Percentiles rank a stretch among this genome's conserved stretches.
Conservation (phyloP, 225 moss, liverwort and hornwort species). For the Polytrichum formosum region DNA sequence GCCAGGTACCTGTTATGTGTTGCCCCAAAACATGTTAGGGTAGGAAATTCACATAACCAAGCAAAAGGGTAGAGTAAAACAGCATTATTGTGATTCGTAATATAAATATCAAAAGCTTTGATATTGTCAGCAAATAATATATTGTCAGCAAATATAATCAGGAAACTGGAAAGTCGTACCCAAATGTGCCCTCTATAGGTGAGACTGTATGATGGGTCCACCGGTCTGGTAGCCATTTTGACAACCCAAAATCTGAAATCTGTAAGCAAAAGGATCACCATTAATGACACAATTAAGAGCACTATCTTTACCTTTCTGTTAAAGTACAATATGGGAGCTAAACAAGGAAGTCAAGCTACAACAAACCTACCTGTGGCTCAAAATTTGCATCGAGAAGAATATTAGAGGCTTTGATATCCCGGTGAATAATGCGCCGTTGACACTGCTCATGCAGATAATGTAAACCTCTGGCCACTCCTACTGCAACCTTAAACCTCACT, state of each 20-base stretch:
- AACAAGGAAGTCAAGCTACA: too few species aligned
- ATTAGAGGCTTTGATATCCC: slow-evolving; percentile 95
- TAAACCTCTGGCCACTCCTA: slow-evolving; percentile 85
- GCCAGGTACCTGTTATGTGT: slow-evolving; percentile 38
- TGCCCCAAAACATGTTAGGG: too few species aligned
- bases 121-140: too few species aligned
- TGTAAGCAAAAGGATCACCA: slow-evolving; percentile 16
- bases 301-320: too few species aligned
- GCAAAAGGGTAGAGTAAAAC: too few species aligned
- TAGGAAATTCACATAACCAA: too few species aligned
- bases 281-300: not conserved
- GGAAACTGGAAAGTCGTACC: slow-evolving; percentile 29
- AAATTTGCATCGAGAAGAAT: slow-evolving; percentile 76
- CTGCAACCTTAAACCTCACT: slow-evolving; percentile 76
- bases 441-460: slow-evolving; percentile 83
- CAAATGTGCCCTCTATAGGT: slow-evolving; percentile 95
- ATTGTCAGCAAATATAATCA: too few species aligned
- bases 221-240: slow-evolving; percentile 92
- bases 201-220: slow-evolving; percentile 95
- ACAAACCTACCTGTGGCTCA: slow-evolving; percentile 69
- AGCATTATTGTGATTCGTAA: too few species aligned
- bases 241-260: slow-evolving; percentile 97
- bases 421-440: slow-evolving; percentile 89
- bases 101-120: too few species aligned
- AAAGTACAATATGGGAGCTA: too few species aligned